phyloP scores from a whole-genome alignment of 331 rosid species.

The Cucumis variabilis region DNA sequence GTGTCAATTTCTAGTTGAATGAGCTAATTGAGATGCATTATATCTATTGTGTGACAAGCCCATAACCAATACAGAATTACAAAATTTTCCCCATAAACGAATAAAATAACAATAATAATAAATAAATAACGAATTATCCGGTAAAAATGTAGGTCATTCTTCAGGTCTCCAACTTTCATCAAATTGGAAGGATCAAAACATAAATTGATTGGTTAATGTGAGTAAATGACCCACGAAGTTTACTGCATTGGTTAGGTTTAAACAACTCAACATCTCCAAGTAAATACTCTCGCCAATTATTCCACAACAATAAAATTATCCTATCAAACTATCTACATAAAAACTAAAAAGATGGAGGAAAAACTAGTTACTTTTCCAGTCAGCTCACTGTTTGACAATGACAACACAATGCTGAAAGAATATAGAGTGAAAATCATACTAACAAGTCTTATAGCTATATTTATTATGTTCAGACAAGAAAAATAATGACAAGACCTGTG shows the following conservation, averaged over 20 bases:
- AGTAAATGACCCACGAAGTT: not conserved
- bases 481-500: not conserved
- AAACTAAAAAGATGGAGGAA: not conserved
- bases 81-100: no score
- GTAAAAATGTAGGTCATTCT: no score
- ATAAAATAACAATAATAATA: no score
- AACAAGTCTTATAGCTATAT: not conserved
- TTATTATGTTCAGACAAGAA: not conserved
- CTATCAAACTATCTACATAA: constrained; percentile 3
- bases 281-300: not conserved
- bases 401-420: not conserved
- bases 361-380: not conserved
- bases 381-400: not conserved
- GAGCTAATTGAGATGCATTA: no score
- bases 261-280: not conserved
- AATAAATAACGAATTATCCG: no score
- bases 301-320: not conserved
- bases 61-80: no score
- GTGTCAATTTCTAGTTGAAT: no score
- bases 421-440: not conserved
- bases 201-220: not conserved
- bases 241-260: not conserved
- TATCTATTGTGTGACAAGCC: no score
- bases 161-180: no score
- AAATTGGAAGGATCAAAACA: no score